A percentile compares a stretch with the other conserved stretches of the same genome.
These are phyloP conservation scores for Henckelia pumila DNA, from an alignment of 257 asterid species.

Conservation along the genomic window DNA sequence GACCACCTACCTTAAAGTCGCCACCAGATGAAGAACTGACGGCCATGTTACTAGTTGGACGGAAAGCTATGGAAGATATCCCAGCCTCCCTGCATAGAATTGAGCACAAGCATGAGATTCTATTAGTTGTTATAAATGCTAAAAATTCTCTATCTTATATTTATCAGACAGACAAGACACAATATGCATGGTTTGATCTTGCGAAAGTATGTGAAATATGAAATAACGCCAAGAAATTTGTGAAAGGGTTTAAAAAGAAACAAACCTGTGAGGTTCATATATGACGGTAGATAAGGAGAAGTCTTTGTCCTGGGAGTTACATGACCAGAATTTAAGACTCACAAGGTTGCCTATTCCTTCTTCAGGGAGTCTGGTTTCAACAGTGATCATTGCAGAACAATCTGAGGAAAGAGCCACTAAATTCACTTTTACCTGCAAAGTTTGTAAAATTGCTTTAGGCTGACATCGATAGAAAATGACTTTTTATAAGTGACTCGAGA, in stretches of 20 bases:
- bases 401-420: conserved; percentile 78
- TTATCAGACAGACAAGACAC: conserved; percentile 12
- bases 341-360: conserved; percentile 92
- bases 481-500: conserved; percentile 3
- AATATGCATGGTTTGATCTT: not conserved
- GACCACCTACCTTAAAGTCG: conserved; percentile 72
- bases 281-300: conserved; percentile 80
- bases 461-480: conserved; percentile 14
- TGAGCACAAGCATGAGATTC: conserved; percentile 21
- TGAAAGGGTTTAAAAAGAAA: conserved; percentile 22
- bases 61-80: conserved; percentile 73
- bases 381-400: conserved; percentile 81
- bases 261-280: conserved; percentile 96
- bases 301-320: conserved; percentile 56
- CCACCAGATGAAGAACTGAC: conserved; percentile 82
- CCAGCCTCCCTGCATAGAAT: conserved; percentile 56
- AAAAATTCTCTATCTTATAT: not conserved
- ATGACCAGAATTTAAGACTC: conserved; percentile 81
- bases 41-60: conserved; percentile 70
- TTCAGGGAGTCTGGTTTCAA: conserved; percentile 88
- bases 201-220: not conserved
- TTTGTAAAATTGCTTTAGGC: conserved; percentile 9
- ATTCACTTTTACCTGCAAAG: conserved; percentile 68
- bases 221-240: conserved; percentile 16
- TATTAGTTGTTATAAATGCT: conserved; percentile 10